Evolutionary conservation across 139 green algal species (phyloP), one percentile per base, ranked within the genome.

Genomic region (Closterium sp.): DNA sequence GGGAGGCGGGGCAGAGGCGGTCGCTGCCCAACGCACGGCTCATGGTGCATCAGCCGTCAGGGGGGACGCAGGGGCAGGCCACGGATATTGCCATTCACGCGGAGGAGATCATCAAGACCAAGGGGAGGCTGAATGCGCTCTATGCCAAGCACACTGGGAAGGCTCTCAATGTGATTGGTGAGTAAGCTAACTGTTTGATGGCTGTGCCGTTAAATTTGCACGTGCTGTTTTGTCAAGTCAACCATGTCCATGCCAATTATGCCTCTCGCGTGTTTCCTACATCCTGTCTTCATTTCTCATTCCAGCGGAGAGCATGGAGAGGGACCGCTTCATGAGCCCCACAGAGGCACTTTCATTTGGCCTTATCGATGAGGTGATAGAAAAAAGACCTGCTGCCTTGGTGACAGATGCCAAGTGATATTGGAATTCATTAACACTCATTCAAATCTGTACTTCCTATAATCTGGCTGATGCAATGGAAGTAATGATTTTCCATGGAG

Each of bases 21-120:
- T 96, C 94, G 33, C 95, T 99, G 36, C 98, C 98, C 21, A 97
- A 99, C 94, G 92, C 96, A 21, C 94, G 97, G 30, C 96, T 99
- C 90, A 99, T 99, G 98, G 88, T 99, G 87, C 98, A 99, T 93
- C 98, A 99, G 94, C 94, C 94, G 34, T 92, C 43, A 25, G 93
- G 93, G 6, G 94, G 94, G 21, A 89, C 89, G 34, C 94, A 97
- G 95, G 98, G 98, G n/a, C 97, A 98, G 95, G 97, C 97, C 0
- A 96, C 81, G 0, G 98, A 99, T 93, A 98, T 99, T 81, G 94
- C 95, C 16, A 99, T 99, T 34, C 95, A 97, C 0, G 97, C 98
- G 0, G 92, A 97, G 88, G 97, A 99, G 94, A 98, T 99, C 84
- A 92, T 98, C 34, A 95, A 96, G 33, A 95, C 97, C 89, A 93